phyloP scores from a whole-genome alignment of 192 early-diverging fungal genomes.

The Backusella australiensis region DNA sequence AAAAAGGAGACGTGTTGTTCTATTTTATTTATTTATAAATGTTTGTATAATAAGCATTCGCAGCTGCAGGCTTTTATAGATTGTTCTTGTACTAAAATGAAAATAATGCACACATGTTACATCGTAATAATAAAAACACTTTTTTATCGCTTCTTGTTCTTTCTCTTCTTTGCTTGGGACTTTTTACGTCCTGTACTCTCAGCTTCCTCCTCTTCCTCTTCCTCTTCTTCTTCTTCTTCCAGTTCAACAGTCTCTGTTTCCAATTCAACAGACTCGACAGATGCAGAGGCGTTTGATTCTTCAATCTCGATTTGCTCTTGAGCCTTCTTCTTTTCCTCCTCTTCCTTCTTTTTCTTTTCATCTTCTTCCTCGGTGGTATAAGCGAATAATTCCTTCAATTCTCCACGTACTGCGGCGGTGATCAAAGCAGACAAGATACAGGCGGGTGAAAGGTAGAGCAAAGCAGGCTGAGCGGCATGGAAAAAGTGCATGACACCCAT shows the following conservation, averaged over 20 bases:
- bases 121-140: background rate
- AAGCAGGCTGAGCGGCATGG: constrained; percentile 93
- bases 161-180: background rate
- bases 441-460: constrained; percentile 95
- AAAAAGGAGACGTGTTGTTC: background rate
- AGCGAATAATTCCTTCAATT: constrained; percentile 62
- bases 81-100: background rate
- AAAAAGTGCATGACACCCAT: constrained; percentile 94
- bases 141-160: background rate
- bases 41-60: background rate
- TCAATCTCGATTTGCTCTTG: constrained; percentile 7
- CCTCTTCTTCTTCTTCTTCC: constrained; percentile 13
- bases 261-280: background rate
- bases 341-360: constrained; percentile 31
- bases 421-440: constrained; percentile 85
- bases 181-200: background rate
- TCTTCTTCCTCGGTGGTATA: constrained; percentile 59
- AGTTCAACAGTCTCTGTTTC: background rate
- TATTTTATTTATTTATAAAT: background rate
- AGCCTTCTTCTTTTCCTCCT: constrained; percentile 48
- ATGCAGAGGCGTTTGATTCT: background rate
- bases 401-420: constrained; percentile 64
- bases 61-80: constrained; percentile 4
- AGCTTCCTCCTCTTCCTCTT: background rate
- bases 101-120: background rate